Evolutionary conservation across 2,329 filamentous ascomycete species (phyloP), one percentile per base, ranked within the genome.

Genomic region (Penicillium sp.): DNA sequence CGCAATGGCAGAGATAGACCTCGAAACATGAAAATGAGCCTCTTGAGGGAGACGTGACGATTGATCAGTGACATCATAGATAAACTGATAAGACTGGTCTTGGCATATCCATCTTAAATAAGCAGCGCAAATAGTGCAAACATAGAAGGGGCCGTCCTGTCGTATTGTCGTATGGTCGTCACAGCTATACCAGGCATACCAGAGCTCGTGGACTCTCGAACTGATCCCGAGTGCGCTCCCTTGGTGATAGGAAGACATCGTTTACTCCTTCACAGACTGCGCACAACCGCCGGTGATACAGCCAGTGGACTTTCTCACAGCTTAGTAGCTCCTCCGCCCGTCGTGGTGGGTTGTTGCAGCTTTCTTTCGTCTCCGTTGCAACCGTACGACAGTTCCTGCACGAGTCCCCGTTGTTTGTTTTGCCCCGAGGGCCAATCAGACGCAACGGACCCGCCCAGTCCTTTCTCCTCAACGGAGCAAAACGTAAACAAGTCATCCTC

Each of bases 31-130:
- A 38, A 49, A 48, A 19, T 27, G 32, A 28, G 19, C 28, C 14
- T 15, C 15, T 33, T n/a, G 39, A 32, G 46, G 53, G 41, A 54
- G 53, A 56, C 53, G 53, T 53, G 53, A 45, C 53, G 45, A 52
- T 42, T 38, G 42, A 27, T 7, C 7, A 10, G 41, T 47, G 40
- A 56, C 43, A 47, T 56, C 47, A 54, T 39, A 39, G 45, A 51
- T 51, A 51, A 48, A 33, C 29, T 35, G 48, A 51, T 51, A 51
- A 51, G 45, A 6, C 26, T 56, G 48, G 15, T 20, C 7, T 19
- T 11, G 13, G 23, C 18, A 18, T 13, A 14, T 11, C n/a, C n/a
- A n/a, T n/a, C 17, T 16, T 30, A 45, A 16, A 28, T 43, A 46
- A 47, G 28, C 26, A 19, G 6, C 35, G 6, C 42, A 54, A 50